Evolutionary conservation across 1,284 basidiomycete species (phyloP), one percentile per base, ranked within the genome.

Genomic region (Cutaneotrichosporon sp.): DNA sequence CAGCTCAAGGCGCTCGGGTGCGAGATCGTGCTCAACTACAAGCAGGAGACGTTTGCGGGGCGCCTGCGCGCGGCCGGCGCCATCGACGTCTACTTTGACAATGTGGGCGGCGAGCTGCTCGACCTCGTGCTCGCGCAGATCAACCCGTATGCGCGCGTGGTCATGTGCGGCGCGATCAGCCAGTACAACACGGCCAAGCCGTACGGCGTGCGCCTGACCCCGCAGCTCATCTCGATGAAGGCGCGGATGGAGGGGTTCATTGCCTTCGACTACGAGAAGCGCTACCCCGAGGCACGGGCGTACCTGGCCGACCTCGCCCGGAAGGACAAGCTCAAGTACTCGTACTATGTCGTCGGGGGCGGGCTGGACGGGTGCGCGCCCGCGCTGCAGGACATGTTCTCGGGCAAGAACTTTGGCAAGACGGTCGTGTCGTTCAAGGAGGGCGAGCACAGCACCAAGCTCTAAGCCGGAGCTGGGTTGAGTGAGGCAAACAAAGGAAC

Each of bases 21-120:
- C 52, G 90, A 94, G 70, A 85, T 84, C 58, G 90, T 88, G 0
- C 81, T 97, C 73, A 90, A 97, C 78, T 97, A 97, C 82, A 97
- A 95, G 80, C 86, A 85, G 72, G 79, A 83, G 38, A 86, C 83
- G 13, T 95, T 92, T 81, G 81, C 79, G 61, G 76, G 85, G 38
- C 85, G 91, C 33, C 73, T 80, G 61, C 68, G 70, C 42, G 64
- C 56, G 54, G 74, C 68, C 58, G 87, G 87, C 0, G 81, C 84
- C 10, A 83, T 87, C 63, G 90, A 94, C 69, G 87, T 90, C 5
- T 91, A 84, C 80, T 94, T 92, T 73, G 92, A 94, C 75, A 94
- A 94, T 72, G 87, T 93, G 60, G 88, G 89, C 3, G 89, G 89
- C 0, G 83, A 86, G 64, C 85, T 84, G 54, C 82, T 95, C 64